These are phyloP conservation scores for Rhododendron simsii DNA, from an alignment of 148 eudicot species.

Conservation along the genomic window DNA sequence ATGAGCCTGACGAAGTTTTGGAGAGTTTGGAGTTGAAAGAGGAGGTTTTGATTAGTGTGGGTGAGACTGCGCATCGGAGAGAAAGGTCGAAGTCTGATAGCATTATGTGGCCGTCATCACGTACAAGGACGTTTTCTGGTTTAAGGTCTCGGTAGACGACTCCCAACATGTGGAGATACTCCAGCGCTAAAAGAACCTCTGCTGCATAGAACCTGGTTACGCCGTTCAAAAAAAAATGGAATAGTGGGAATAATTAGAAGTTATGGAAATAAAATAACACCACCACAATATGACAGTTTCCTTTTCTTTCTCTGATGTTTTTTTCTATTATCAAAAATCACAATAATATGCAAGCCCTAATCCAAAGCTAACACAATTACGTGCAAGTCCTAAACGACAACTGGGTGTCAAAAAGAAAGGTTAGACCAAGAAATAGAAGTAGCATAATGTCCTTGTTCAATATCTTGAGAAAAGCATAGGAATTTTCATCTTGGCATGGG, in stretches of 20 bases:
- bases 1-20: constrained; percentile 14
- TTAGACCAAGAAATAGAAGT: not conserved
- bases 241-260: not conserved
- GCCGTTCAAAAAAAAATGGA: too few species aligned
- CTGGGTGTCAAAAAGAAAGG: not conserved
- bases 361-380: not conserved
- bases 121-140: constrained; percentile 44
- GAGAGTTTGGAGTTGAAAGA: constrained; percentile 5
- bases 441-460: not conserved
- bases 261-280: not conserved
- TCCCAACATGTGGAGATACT: constrained; percentile 50
- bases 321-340: not conserved
- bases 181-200: constrained; percentile 35
- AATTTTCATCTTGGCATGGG: not conserved
- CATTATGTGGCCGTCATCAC: constrained; percentile 51
- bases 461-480: not conserved
- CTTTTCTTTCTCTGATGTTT: not conserved
- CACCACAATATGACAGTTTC: not conserved
- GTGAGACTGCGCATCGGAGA: constrained; percentile 34
- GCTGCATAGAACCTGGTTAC: constrained; percentile 28
- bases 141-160: constrained; percentile 45
- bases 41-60: constrained; percentile 33
- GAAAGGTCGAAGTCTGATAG: constrained; percentile 47
- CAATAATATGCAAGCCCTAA: not conserved
- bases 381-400: not conserved